Evolutionary conservation across 805 yeast species (phyloP).

Genomic region (Scheffersomyces spartinae): DNA sequence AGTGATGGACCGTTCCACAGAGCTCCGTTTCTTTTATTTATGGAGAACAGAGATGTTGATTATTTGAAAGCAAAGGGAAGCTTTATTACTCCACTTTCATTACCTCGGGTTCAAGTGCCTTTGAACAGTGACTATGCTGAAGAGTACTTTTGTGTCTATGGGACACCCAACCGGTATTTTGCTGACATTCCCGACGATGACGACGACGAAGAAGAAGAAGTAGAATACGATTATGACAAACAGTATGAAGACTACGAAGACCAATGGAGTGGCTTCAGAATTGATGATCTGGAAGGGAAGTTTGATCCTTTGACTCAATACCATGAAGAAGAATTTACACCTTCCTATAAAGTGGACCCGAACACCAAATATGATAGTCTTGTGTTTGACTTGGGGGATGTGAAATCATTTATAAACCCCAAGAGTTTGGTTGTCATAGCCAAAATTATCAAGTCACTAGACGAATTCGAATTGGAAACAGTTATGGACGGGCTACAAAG

Average conservation of each 20-base stretch:
- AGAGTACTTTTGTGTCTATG: too few species aligned
- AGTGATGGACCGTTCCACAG: slow-evolving; percentile 85
- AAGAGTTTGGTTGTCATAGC: slow-evolving; percentile 26
- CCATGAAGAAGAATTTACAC: slow-evolving; percentile 20
- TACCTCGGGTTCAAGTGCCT: slow-evolving; percentile 57
- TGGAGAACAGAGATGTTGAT: slow-evolving; percentile 30
- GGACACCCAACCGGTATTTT: slow-evolving; percentile 14
- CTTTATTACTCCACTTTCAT: slow-evolving; percentile 46
- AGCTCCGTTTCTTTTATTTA: slow-evolving; percentile 56
- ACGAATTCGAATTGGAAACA: slow-evolving; percentile 29
- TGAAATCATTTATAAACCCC: slow-evolving; percentile 39
- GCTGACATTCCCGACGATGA: slow-evolving; percentile 7
- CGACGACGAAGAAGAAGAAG: slow-evolving; percentile 6
- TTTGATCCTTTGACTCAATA: too few species aligned
- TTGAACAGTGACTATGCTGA: too few species aligned
- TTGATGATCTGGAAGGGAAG: too few species aligned
- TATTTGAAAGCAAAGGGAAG: slow-evolving; percentile 42
- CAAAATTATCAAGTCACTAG: slow-evolving; percentile 20
- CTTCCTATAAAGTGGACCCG: slow-evolving; percentile 19
- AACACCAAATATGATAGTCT: slow-evolving; percentile 40
- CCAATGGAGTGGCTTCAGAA: too few species aligned
- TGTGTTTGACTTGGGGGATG: slow-evolving; percentile 41
- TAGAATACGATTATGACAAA: too few species aligned
- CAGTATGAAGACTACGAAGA: too few species aligned
- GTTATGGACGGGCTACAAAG: slow-evolving; percentile 58